Conservation (phyloP, 2,329 filamentous ascomycete species). For the Fusarium sp. region DNA sequence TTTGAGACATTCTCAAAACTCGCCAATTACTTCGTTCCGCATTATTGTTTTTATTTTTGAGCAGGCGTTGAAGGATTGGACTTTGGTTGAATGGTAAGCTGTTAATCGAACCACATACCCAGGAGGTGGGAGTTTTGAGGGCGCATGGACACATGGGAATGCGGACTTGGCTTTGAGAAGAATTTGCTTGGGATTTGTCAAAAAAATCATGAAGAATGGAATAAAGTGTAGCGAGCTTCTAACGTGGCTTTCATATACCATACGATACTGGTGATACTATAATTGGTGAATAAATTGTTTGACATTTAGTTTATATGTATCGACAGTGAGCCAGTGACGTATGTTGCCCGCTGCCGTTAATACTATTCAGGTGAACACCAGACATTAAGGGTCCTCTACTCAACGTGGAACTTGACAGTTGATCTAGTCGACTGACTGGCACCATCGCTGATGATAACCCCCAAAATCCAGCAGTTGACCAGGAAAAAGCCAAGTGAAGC, state of each 20-base stretch:
- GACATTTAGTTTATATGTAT: not conserved
- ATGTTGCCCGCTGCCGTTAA: not conserved
- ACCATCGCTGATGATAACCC: constrained; percentile 79
- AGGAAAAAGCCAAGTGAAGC: constrained; percentile 83
- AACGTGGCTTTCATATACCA: constrained; percentile 41
- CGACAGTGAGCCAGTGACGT: not conserved
- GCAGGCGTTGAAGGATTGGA: constrained; percentile 41
- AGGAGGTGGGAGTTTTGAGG: constrained; percentile 44
- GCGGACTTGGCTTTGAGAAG: constrained; percentile 26
- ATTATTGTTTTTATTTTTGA: constrained; percentile 32
- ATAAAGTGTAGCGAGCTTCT: constrained; percentile 16
- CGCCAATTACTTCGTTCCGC: not conserved
- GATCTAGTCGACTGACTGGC: constrained; percentile 23
- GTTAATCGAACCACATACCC: constrained; percentile 47
- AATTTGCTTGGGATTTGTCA: constrained; percentile 35
- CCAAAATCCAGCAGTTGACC: constrained; percentile 88
- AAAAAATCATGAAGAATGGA: constrained; percentile 27
- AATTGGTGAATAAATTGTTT: constrained; percentile 30
- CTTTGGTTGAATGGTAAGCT: constrained; percentile 21
- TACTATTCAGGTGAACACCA: not conserved
- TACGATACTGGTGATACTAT: constrained; percentile 28
- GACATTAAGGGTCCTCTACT: constrained; percentile 17
- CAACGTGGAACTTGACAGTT: constrained; percentile 39
- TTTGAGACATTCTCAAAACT: not conserved
- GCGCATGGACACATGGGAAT: constrained; percentile 43